phyloP scores from a whole-genome alignment of 2,329 filamentous ascomycete species.

The Colletotrichum chrysophilum region DNA sequence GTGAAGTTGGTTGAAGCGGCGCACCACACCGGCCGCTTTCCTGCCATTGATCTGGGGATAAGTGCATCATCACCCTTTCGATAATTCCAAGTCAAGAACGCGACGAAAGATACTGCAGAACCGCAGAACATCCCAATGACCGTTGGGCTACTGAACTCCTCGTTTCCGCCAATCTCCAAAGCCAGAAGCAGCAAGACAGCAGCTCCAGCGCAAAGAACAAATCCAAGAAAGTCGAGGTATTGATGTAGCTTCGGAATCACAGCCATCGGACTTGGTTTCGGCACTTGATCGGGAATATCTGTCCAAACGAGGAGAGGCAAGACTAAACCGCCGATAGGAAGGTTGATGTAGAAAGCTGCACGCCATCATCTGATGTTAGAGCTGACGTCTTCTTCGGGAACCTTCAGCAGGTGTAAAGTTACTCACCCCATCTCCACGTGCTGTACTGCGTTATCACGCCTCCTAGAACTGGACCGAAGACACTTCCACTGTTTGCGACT shows the following conservation, averaged over 20 bases:
- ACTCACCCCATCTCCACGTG: slow-evolving; percentile 48
- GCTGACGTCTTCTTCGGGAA: not conserved
- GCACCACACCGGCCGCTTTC: slow-evolving; percentile 28
- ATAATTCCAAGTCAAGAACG: slow-evolving; percentile 29
- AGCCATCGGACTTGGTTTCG: slow-evolving; percentile 24
- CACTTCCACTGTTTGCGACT: slow-evolving; percentile 46
- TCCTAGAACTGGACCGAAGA: slow-evolving; percentile 46
- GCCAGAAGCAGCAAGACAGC: slow-evolving; percentile 37
- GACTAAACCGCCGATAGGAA: slow-evolving; percentile 40
- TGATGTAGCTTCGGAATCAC: slow-evolving; percentile 38
- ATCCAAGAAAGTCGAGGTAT: slow-evolving; percentile 35
- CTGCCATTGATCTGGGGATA: slow-evolving; percentile 25
- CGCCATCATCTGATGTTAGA: not conserved
- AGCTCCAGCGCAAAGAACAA: slow-evolving; percentile 31
- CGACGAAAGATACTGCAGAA: slow-evolving; percentile 17
- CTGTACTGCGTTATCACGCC: slow-evolving; percentile 40
- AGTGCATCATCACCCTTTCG: slow-evolving; percentile 28
- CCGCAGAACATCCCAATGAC: slow-evolving; percentile 29
- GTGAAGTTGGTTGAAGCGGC: slow-evolving; percentile 46
- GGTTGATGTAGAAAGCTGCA: slow-evolving; percentile 41
- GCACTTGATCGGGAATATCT: slow-evolving; percentile 41
- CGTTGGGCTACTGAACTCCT: slow-evolving; percentile 29
- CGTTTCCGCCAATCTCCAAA: slow-evolving; percentile 34
- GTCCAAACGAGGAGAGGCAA: slow-evolving; percentile 35
- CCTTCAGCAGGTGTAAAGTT: not conserved